Base-by-base conservation (phyloP, 1,139 yeast genomes). In the Kurtzmaniella quercitrusa region DNA sequence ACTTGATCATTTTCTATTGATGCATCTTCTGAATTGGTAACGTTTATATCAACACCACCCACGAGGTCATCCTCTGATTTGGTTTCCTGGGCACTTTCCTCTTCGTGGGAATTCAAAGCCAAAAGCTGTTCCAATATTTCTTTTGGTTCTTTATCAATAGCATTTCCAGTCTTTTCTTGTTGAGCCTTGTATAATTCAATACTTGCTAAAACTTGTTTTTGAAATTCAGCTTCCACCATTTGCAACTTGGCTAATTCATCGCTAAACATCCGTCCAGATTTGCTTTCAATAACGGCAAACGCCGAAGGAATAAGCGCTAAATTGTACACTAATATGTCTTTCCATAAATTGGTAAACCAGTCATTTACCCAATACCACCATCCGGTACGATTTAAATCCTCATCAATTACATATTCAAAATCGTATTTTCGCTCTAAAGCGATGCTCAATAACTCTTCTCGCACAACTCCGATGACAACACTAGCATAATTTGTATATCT, bases 391-490 rank as follows among this genome's bases (percentile, higher is more conserved):
- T 44, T 38, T 7, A 45, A 51, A 14, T 45, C 50, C 22, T 46
- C 40, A n/a, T 39, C 46, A 32, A 53, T 40, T 4, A 61, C 44
- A 35, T 51, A 51, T 36, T 63, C 61, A 45, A 48, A 60, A 28
- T 63, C 70, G 21, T 65, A 43, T 5, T 55, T 53, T 35, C 68
- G 49, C 11, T 40, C 38, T 1, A 60, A 57, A 1, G 52, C 50
- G 26, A 49, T 46, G 5, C 38, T 39, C n/a, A 62, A 49, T 5
- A 61, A 35, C 18, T 50, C 55, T 18, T 50, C 44, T 21, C 43
- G 43, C 6, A 54, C 28, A 12, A 21, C 20, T 18, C 12, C 19
- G 12, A 38, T 14, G 8, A 45, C 33, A 14, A 41, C 39, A n/a
- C 41, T 38, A 17, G 50, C 38, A 14, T 38, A 40, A 36, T 45